Evolutionary conservation across 192 early-diverging fungal genomes (phyloP), one percentile per base, ranked within the genome.

Genomic region (Coemansia furcata): DNA sequence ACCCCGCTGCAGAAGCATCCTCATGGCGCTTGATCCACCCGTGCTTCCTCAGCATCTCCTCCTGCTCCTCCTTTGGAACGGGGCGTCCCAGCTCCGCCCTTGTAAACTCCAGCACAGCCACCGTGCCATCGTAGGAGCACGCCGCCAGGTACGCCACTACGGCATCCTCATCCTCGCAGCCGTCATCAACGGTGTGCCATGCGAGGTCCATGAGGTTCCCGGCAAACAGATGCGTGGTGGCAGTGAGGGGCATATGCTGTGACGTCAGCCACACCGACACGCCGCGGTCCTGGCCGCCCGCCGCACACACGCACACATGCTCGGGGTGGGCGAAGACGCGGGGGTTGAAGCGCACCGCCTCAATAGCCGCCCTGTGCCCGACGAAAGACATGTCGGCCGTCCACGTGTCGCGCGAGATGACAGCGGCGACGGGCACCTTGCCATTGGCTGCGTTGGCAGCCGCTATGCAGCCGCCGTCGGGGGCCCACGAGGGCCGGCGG

Each of bases 401-500:
- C 95, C 95, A 99, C 12, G 87, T 83, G 23, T 89, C 87, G 47
- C 97, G 70, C 19, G 83, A 76, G 21, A 99, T 85, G 10, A 98
- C 81, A 1, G 96, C 89, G 0, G 94, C 93, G 14, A 94, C 86
- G 35, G 90, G 91, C 49, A 90, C 83, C 35, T 78, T 76, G 26
- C 89, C 89, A 57, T 91, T 95, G 65, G 91, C 93, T 1, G 94
- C 95, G 74, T 95, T 96, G 21, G 93, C 94, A 15, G 91, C 85
- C 1, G 89, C 93, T n/a, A 99, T 84, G 69, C 87, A 91, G n/a
- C 86, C 86, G n/a, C 97, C 97, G 63, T 97, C 94, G 3, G 97
- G 97, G n/a, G 93, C 90, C 95, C 95, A 99, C 66, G 94, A 95
- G 59, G 97, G 82, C 23, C 97, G 80, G 9, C 92, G 85, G 63